A percentile compares a stretch with the other conserved stretches of the same genome.
phyloP scores from a whole-genome alignment of 2,329 filamentous ascomycete genomes.

The Neodidymelliopsis sp. region DNA sequence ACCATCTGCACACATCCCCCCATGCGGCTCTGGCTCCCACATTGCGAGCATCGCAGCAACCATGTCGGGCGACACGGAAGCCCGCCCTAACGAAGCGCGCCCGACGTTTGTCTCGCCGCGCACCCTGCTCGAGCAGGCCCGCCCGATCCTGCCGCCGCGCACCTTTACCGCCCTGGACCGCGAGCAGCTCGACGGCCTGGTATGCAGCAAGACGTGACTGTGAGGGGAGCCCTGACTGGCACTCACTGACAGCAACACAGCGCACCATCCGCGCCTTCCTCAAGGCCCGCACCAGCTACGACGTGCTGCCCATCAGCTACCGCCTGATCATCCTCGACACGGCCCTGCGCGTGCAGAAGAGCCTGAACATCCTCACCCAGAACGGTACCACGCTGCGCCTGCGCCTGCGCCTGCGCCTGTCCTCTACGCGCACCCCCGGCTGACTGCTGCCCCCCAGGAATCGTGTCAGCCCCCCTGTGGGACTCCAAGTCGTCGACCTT shows the following conservation, averaged over 20 bases:
- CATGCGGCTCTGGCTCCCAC: conserved; percentile 46
- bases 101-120: conserved; percentile 36
- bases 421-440: neutral
- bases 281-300: conserved; percentile 95
- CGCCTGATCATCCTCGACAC: conserved; percentile 96
- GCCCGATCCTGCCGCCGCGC: conserved; percentile 34
- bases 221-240: too few relatives aligned
- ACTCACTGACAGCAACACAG: conserved; percentile 52
- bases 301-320: conserved; percentile 95
- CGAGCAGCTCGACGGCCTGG: conserved; percentile 80
- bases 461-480: conserved; percentile 97
- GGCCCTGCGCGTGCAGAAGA: conserved; percentile 94
- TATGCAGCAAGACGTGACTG: too few relatives aligned
- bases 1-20: conserved; percentile 31
- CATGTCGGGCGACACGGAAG: conserved; percentile 46
- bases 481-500: conserved; percentile 93
- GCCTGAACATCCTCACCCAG: conserved; percentile 91
- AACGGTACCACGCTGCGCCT: conserved; percentile 81
- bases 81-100: conserved; percentile 24
- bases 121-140: conserved; percentile 42
- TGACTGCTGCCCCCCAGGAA: conserved; percentile 69
- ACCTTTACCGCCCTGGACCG: conserved; percentile 70
- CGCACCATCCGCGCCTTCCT: conserved; percentile 94
- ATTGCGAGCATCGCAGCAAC: conserved; percentile 42
- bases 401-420: neutral